These are phyloP conservation scores for Aspergillus fumigatus DNA, from an alignment of 2,329 filamentous ascomycete genomes.

Conservation along the genomic window DNA sequence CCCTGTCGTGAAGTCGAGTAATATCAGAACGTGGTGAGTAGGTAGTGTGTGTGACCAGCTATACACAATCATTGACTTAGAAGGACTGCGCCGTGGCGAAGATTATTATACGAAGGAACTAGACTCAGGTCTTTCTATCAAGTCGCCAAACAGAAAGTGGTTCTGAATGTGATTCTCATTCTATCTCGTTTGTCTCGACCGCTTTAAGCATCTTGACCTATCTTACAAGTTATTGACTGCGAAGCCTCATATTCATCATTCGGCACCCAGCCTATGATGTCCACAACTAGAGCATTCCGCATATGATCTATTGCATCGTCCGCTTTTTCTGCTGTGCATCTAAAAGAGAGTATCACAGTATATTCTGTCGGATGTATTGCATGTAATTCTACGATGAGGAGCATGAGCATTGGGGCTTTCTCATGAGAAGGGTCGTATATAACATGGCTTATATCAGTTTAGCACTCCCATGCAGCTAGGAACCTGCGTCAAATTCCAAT, in stretches of 20 bases:
- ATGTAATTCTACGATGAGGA: too few species aligned
- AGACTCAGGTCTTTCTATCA: slow-evolving; percentile 5
- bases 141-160: slow-evolving; percentile 18
- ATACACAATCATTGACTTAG: too few species aligned
- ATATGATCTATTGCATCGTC: slow-evolving; percentile 18
- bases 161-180: slow-evolving; percentile 3
- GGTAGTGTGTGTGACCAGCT: too few species aligned
- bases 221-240: slow-evolving; percentile 8
- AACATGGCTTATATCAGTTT: too few species aligned
- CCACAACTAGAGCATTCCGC: slow-evolving; percentile 15
- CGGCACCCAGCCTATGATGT: slow-evolving; percentile 21
- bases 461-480: too few species aligned
- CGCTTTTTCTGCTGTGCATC: slow-evolving; percentile 13
- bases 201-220: slow-evolving; percentile 15
- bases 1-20: too few species aligned
- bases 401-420: too few species aligned
- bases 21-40: too few species aligned
- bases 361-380: too few species aligned
- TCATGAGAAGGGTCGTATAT: too few species aligned
- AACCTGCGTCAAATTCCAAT: too few species aligned
- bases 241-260: slow-evolving; percentile 17
- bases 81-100: too few species aligned
- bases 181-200: slow-evolving; percentile 14
- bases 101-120: neutral
- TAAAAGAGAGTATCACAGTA: slow-evolving; percentile 11